A percentile compares a stretch with the other conserved stretches of the same genome.
phyloP scores from a whole-genome alignment of 768 basidiomycete genomes.

The Nevesoporus exiguus region DNA sequence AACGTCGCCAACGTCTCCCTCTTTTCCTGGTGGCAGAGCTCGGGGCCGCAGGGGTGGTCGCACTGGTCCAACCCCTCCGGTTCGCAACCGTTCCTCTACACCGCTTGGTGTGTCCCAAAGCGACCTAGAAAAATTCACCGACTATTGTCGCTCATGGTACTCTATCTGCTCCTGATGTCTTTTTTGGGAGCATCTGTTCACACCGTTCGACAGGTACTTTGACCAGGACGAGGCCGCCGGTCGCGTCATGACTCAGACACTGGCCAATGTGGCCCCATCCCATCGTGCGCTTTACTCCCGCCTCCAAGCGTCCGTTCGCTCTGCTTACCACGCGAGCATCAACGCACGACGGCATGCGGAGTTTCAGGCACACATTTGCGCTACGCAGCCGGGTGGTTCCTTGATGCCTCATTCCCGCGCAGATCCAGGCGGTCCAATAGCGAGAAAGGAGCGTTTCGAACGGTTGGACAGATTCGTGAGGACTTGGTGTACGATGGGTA shows the following conservation, averaged over 20 bases:
- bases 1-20: conserved; percentile 57
- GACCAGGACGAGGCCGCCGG: conserved; percentile 77
- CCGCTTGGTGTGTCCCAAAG: conserved; percentile 61
- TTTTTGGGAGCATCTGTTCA: conserved; percentile 3
- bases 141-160: conserved; percentile 75
- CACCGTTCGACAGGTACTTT: conserved; percentile 61
- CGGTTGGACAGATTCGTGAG: conserved; percentile 71
- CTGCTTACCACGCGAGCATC: conserved; percentile 79
- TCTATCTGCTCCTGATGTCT: conserved; percentile 10
- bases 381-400: conserved; percentile 78
- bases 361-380: conserved; percentile 78
- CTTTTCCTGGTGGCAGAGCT: conserved; percentile 46
- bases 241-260: conserved; percentile 75
- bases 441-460: conserved; percentile 74
- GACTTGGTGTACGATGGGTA: conserved; percentile 81
- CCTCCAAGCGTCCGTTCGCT: conserved; percentile 81
- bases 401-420: conserved; percentile 70
- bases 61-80: conserved; percentile 47
- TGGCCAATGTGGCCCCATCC: conserved; percentile 74
- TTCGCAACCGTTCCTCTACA: conserved; percentile 63
- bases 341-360: conserved; percentile 75
- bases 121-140: conserved; percentile 77
- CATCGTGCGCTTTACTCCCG: conserved; percentile 86
- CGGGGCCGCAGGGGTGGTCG: conserved; percentile 48
- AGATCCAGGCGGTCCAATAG: conserved; percentile 57